Base-by-base conservation (phyloP, 148 eudicot species). In the Gaultheria prostrata region DNA sequence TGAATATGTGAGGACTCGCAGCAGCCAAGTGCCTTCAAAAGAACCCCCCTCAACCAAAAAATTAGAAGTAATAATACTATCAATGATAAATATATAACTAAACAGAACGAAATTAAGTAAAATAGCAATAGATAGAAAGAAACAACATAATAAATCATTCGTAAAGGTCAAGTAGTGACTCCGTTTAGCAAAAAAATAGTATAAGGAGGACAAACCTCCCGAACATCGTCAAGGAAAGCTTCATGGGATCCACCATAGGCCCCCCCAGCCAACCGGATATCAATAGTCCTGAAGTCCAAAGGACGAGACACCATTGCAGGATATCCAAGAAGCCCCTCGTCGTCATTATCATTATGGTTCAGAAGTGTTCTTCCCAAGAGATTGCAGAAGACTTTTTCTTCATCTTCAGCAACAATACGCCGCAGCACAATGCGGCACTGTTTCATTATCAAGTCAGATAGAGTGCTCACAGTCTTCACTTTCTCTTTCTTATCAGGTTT, bases 271-370 rank as follows among this genome's bases (percentile, higher is more conserved):
- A 91, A 83, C 82, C 90, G 88, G 49, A 89, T 61, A 86, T 91
- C 93, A 84, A 91, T 88, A 24, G 88, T 86, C 84, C 93, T 84
- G 84, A 91, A 91, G 80, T 91, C 93, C 54, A 91, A 82, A 75
- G 93, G 93, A 72, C 93, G 89, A 67, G 93, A 88, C 1, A 91
- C 93, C 85, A 88, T 89, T 39, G 92, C 87, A 77, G 93, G 87
- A 88, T 87, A 87, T 63, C 91, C 90, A 35, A 91, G 86, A 85
- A 89, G 84, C 49, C 93, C 93, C 72, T 88, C 90, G 28, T 91
- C 91, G 74, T 88, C 91, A 67, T 86, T 86, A 80, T 88, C 91
- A 79, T 85, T 83, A 21, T 84, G 86, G 79, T 83, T 84, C 76
- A 88, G 53, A 78, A 82, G 51, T 50, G 91, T 84, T 85, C 87